Conservation (phyloP, 306 rosid species). For the Adenanthera pavonina region DNA sequence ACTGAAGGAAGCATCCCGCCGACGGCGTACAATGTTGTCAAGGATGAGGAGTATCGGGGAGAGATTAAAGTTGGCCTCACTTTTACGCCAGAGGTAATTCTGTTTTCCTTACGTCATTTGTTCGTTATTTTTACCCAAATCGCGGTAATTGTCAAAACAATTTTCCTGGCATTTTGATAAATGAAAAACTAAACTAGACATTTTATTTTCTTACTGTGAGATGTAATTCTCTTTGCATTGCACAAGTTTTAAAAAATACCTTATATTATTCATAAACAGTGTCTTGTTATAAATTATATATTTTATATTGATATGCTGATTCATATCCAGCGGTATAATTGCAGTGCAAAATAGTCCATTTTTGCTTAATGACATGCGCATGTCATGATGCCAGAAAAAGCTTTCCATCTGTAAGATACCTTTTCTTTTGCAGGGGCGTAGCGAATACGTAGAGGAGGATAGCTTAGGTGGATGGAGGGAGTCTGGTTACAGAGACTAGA, state of each 20-base stretch:
- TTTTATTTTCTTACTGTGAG: neutral
- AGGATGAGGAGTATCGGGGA: slow-evolving; percentile 57
- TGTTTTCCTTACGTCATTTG: neutral
- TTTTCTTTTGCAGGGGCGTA: slow-evolving; percentile 6
- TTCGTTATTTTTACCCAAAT: neutral
- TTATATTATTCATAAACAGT: no score
- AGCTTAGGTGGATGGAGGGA: slow-evolving; percentile 75
- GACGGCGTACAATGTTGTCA: slow-evolving; percentile 65
- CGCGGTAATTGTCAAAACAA: neutral
- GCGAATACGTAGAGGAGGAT: slow-evolving; percentile 22
- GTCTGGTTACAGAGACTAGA: slow-evolving; percentile 42
- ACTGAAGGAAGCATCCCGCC: slow-evolving; percentile 59
- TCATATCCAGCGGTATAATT: neutral
- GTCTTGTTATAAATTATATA: no score
- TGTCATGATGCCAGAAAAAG: neutral
- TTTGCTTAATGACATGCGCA: neutral
- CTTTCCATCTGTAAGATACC: neutral
- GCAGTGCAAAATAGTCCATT: neutral
- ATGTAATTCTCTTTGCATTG: no score
- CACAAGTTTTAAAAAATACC: no score
- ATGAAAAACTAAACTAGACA: neutral
- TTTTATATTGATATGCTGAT: neutral
- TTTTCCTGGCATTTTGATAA: neutral
- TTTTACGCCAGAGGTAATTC: slow-evolving; percentile 53
- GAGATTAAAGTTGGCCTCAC: slow-evolving; percentile 59